Evolutionary conservation across 192 early-diverging fungal species (phyloP).

Genomic region (Spizellomyces sp.): DNA sequence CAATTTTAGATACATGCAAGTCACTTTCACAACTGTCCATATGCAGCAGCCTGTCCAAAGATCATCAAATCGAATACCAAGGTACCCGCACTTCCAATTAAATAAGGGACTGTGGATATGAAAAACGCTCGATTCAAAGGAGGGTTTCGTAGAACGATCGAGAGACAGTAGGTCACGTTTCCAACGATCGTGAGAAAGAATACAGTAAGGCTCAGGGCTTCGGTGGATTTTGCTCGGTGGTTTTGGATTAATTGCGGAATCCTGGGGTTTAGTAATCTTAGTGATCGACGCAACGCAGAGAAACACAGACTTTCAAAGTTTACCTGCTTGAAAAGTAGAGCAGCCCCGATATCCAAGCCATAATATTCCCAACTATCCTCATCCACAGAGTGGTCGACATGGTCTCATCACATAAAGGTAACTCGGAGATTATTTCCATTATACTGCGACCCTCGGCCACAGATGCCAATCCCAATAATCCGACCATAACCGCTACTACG

Average conservation of each 20-base stretch:
- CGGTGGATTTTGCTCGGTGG: constrained; percentile 33
- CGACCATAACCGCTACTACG: too few relatives aligned
- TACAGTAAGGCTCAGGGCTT: constrained; percentile 40
- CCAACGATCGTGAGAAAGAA: constrained; percentile 46
- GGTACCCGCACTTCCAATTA: constrained; percentile 43
- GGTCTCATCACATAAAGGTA: not conserved
- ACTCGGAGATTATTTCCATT: too few relatives aligned
- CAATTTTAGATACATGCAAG: too few relatives aligned
- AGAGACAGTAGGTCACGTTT: constrained; percentile 44
- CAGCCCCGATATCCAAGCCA: constrained; percentile 46
- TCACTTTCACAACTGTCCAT: constrained; percentile 5
- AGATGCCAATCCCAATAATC: too few relatives aligned
- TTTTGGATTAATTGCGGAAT: constrained; percentile 51
- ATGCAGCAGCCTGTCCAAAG: constrained; percentile 33
- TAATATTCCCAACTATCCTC: constrained; percentile 25
- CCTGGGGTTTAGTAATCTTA: constrained; percentile 6
- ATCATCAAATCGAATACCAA: constrained; percentile 43
- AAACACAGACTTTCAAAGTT: constrained; percentile 1
- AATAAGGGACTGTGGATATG: constrained; percentile 36
- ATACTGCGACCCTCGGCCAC: too few relatives aligned
- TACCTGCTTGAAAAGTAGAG: constrained; percentile 39
- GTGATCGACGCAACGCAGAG: not conserved
- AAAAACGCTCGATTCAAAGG: constrained; percentile 21
- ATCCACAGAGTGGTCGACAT: not conserved
- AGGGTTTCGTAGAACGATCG: constrained; percentile 37